Percentiles rank a stretch among this genome's conserved stretches.
phyloP scores from a whole-genome alignment of 805 yeast genomes.

The Scheffersomyces ergatensis region DNA sequence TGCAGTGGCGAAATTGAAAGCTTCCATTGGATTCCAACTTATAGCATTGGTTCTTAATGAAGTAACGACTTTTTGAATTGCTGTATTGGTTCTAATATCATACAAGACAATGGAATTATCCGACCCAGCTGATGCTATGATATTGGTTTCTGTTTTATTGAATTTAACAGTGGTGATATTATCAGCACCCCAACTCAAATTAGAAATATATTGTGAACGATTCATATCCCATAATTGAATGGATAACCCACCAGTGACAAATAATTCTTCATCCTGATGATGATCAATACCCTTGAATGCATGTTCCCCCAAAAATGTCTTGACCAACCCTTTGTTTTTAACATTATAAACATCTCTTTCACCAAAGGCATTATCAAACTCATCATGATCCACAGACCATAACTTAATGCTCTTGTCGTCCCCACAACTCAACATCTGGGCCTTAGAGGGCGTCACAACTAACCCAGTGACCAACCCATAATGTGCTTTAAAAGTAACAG shows the following conservation, averaged over 20 bases:
- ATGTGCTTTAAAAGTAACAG: slow-evolving; percentile 81
- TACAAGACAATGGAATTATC: slow-evolving; percentile 89
- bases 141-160: slow-evolving; percentile 85
- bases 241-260: slow-evolving; percentile 89
- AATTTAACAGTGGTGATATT: slow-evolving; percentile 79
- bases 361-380: slow-evolving; percentile 36
- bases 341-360: slow-evolving; percentile 30
- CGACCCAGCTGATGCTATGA: slow-evolving; percentile 79
- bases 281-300: slow-evolving; percentile 86
- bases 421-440: slow-evolving; percentile 76
- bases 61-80: slow-evolving; percentile 87
- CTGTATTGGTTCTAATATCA: slow-evolving; percentile 86
- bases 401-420: slow-evolving; percentile 85
- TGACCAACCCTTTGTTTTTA: slow-evolving; percentile 54
- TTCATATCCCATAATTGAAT: slow-evolving; percentile 91
- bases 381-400: slow-evolving; percentile 73
- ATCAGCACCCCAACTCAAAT: slow-evolving; percentile 96
- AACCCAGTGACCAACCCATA: slow-evolving; percentile 87
- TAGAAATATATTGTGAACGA: slow-evolving; percentile 72
- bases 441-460: slow-evolving; percentile 57
- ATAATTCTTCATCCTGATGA: slow-evolving; percentile 67
- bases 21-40: slow-evolving; percentile 98
- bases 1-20: slow-evolving; percentile 87
- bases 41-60: slow-evolving; percentile 79
- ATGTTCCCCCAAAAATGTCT: slow-evolving; percentile 80